Percentiles rank a stretch among this genome's conserved stretches.
Evolutionary conservation across 805 yeast genomes (phyloP).

Genomic region (Pichia thaimueangensis): DNA sequence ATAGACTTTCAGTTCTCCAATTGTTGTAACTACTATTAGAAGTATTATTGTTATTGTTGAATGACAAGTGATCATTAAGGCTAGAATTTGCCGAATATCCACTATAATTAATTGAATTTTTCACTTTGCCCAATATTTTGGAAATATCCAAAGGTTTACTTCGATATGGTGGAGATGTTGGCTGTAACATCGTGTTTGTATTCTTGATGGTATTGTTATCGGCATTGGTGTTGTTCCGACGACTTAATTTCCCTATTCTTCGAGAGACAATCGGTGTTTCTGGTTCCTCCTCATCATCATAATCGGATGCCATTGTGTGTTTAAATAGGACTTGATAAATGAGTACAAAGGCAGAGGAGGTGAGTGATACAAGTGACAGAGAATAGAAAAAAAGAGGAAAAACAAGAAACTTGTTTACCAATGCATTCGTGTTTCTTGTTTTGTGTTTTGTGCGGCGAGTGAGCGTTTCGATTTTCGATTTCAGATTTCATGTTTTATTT

Average conservation of each 20-base stretch:
- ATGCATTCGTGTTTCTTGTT: too few species aligned
- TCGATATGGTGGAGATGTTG: slow-evolving; percentile 1
- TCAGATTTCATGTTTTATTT: too few species aligned
- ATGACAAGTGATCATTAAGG: not conserved
- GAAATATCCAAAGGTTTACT: slow-evolving; percentile 1
- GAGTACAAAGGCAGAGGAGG: too few species aligned
- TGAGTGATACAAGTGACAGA: not conserved
- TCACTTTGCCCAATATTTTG: slow-evolving; percentile 6
- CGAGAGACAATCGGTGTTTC: not conserved
- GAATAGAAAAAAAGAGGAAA: not conserved
- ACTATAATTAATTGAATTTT: slow-evolving; percentile 6
- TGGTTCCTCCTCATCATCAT: not conserved
- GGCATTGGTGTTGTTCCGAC: not conserved
- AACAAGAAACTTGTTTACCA: too few species aligned
- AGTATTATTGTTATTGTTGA: not conserved
- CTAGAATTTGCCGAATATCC: slow-evolving; percentile 10
- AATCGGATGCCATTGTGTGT: not conserved
- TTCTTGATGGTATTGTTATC: not conserved
- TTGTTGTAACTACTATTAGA: not conserved
- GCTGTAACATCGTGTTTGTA: not conserved
- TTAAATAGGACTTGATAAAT: too few species aligned
- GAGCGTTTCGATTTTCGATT: too few species aligned
- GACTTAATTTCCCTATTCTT: not conserved
- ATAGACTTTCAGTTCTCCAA: slow-evolving; percentile 6
- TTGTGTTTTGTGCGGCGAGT: too few species aligned